Evolutionary conservation across 2,329 filamentous ascomycete genomes (phyloP).

Genomic region (Fusarium torreyae): DNA sequence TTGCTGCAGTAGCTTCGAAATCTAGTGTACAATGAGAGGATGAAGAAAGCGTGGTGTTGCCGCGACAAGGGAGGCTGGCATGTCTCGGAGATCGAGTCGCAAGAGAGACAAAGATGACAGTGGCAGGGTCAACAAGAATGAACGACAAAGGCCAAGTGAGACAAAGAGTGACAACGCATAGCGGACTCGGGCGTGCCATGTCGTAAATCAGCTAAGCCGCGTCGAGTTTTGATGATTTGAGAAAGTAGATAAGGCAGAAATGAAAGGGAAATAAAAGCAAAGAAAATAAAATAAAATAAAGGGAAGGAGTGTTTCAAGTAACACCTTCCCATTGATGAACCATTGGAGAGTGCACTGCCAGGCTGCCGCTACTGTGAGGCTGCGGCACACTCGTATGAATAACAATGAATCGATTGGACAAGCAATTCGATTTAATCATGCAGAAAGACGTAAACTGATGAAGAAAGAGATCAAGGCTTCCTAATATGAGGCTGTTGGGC

Average conservation of each 20-base stretch:
- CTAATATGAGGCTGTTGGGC: conserved; percentile 7
- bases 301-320: not conserved
- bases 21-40: conserved; percentile 4
- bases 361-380: conserved; percentile 15
- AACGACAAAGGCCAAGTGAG: conserved; percentile 1
- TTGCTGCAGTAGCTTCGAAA: conserved; percentile 19
- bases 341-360: not conserved
- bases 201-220: not conserved
- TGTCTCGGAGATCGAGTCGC: conserved; percentile 14
- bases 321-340: conserved; percentile 2
- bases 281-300: not conserved
- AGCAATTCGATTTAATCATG: not conserved
- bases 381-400: not conserved
- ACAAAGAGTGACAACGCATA: conserved; percentile 7
- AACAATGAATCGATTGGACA: not conserved
- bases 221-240: not conserved
- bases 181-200: not conserved
- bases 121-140: not conserved
- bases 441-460: not conserved
- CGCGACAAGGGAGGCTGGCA: not conserved
- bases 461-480: not conserved
- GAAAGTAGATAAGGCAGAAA: not conserved
- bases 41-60: not conserved
- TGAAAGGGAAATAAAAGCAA: no score
- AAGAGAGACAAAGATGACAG: not conserved